Percentiles rank a stretch among this genome's conserved stretches.
phyloP scores from a whole-genome alignment of 2,329 filamentous ascomycete species.

The Botryosphaeria dothidea region DNA sequence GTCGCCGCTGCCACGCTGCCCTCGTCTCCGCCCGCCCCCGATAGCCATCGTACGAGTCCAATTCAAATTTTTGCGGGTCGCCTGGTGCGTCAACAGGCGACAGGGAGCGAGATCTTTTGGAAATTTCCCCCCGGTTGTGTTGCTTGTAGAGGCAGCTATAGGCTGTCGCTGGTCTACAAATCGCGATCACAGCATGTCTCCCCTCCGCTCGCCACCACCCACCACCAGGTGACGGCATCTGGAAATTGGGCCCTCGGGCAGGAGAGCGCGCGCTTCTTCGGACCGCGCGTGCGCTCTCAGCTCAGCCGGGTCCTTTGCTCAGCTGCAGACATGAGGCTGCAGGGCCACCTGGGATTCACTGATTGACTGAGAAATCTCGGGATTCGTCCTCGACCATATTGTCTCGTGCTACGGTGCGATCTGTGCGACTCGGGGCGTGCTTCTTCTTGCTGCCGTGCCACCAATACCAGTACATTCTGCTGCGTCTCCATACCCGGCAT shows the following conservation, averaged over 20 bases:
- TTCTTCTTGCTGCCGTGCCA: neutral
- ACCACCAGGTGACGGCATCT: neutral
- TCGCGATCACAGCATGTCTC: neutral
- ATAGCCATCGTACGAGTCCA: slow-evolving; percentile 2
- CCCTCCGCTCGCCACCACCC: neutral
- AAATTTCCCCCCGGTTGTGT: neutral
- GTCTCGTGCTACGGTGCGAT: neutral
- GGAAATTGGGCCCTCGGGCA: too few relatives aligned
- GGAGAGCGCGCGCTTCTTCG: too few relatives aligned
- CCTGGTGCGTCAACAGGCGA: neutral
- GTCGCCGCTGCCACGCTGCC: neutral
- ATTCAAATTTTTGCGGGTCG: slow-evolving; percentile 2
- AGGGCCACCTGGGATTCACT: neutral
- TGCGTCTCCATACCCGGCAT: neutral
- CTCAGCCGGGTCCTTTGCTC: neutral
- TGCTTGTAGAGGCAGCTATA: neutral
- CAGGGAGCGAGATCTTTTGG: neutral
- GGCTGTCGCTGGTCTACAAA: neutral
- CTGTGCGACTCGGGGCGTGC: slow-evolving; percentile 6
- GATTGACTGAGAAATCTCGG: slow-evolving; percentile 4
- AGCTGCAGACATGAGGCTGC: neutral
- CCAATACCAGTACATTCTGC: neutral
- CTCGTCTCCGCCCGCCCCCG: neutral
- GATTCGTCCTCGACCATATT: neutral
- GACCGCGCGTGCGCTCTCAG: too few relatives aligned